Evolutionary conservation across 1,139 yeast genomes (phyloP).

Genomic region (Eremothecium cymbalariae): DNA sequence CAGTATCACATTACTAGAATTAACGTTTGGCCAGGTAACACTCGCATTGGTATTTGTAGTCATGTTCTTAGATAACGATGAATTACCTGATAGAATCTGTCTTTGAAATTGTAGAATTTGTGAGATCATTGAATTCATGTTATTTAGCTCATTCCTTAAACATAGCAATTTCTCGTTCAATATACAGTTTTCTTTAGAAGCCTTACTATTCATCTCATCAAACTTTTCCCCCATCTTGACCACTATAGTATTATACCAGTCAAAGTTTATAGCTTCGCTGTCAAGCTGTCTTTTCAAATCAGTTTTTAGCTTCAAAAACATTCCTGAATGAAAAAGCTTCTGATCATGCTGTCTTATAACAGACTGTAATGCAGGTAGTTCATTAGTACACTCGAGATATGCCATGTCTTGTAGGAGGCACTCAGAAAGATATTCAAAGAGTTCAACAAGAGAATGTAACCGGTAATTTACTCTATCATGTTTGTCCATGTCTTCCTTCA

Average conservation of each 20-base stretch:
- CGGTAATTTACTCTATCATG: conserved; percentile 29
- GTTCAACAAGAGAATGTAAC: conserved; percentile 27
- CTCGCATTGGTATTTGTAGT: conserved; percentile 3
- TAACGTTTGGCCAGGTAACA: conserved; percentile 11
- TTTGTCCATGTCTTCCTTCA: conserved; percentile 24
- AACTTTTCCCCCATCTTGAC: conserved; percentile 20
- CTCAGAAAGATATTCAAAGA: conserved; percentile 28
- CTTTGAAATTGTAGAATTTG: conserved; percentile 26
- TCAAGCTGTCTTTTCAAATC: conserved; percentile 11
- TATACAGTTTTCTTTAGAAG: conserved; percentile 27
- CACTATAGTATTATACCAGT: conserved; percentile 10
- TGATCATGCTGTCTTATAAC: conserved; percentile 9
- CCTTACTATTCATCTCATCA: conserved; percentile 22
- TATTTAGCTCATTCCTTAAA: conserved; percentile 22
- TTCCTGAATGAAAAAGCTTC: conserved; percentile 7
- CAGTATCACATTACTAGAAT: no score
- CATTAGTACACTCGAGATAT: conserved; percentile 17
- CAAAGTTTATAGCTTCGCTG: conserved; percentile 6
- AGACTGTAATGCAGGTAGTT: conserved; percentile 10
- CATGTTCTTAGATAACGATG: not conserved
- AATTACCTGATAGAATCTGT: conserved; percentile 11
- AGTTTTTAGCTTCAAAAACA: conserved; percentile 8
- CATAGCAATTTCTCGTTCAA: conserved; percentile 26
- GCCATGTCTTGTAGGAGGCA: conserved; percentile 28
- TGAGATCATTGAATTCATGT: conserved; percentile 22